Evolutionary conservation across 257 asterid species (phyloP).

Genomic region (Nemophila menziesii): DNA sequence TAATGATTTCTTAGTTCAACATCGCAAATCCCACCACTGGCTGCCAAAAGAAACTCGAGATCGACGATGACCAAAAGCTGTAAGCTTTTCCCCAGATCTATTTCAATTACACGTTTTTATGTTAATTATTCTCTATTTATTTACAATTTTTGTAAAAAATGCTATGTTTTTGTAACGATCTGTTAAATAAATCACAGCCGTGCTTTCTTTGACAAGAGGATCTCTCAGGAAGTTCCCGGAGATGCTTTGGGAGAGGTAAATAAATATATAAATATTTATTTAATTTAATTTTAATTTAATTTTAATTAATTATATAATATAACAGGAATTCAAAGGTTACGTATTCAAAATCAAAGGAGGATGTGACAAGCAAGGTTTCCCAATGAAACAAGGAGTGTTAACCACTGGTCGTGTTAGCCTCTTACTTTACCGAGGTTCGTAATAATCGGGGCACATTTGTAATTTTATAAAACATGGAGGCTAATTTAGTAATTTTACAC

Average conservation of each 20-base stretch:
- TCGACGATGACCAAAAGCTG: slow-evolving; percentile 30
- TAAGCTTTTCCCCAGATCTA: not conserved
- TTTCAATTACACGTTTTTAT: too few species aligned
- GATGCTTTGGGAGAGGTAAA: slow-evolving; percentile 46
- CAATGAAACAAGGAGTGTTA: slow-evolving; percentile 54
- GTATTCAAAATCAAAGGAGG: slow-evolving; percentile 57
- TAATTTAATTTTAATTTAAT: too few species aligned
- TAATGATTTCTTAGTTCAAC: slow-evolving; percentile 16
- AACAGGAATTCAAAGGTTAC: slow-evolving; percentile 40
- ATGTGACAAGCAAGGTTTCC: slow-evolving; percentile 51
- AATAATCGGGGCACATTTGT: too few species aligned
- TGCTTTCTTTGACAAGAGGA: slow-evolving; percentile 39
- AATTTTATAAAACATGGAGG: not conserved
- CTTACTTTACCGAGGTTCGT: slow-evolving; percentile 29
- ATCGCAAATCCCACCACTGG: slow-evolving; percentile 34
- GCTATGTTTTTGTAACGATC: too few species aligned
- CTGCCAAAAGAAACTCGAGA: slow-evolving; percentile 30
- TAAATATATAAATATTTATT: not conserved
- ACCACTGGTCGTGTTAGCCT: slow-evolving; percentile 46
- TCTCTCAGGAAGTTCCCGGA: slow-evolving; percentile 45
- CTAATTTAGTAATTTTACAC: not conserved
- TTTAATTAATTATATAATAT: not conserved
- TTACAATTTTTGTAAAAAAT: too few species aligned
- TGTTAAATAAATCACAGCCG: slow-evolving; percentile 19
- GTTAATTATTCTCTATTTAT: too few species aligned